Evolutionary conservation across 78 protist species (phyloP), one percentile per base, ranked within the genome.

Genomic region (Abeoforma whisleri): DNA sequence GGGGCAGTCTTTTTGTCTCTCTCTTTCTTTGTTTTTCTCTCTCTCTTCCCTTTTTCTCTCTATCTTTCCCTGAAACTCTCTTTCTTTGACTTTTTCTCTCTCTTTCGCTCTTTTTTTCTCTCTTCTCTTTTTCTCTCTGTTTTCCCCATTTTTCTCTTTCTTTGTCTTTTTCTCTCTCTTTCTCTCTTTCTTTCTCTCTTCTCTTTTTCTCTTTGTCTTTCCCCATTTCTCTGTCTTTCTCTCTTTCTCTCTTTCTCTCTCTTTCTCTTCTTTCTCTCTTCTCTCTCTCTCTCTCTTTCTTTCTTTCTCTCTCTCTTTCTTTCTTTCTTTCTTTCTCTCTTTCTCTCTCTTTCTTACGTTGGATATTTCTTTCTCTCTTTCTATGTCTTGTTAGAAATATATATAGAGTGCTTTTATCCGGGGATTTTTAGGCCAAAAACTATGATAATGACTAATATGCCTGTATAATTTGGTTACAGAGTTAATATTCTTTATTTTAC

Each of bases 261-360:
- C 25, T 25, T 62, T 25, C 25, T 62, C 25, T 62, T 25, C 70
- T 62, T 25, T 62, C 35, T 62, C 25, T 25, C 25, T 25, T 62
- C 35, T 62, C 25, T 25, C 70, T 62, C 35, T 62, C 35, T 62
- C 25, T 62, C 35, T 62, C 35, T 25, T 62, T 62, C 25, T 25
- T 25, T 25, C 70, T n/a, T 25, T 25, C 70, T 25, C 70, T 25
- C 70, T n/a, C 70, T n/a, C 70, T 25, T n/a, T 25, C 25, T 25
- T 62, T 62, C 70, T 62, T 25, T 62, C 70, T 62, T 25, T 62
- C 70, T 62, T 25, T 62, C 70, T 62, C 70, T 62, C 70, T 62
- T 25, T 62, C 70, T 62, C 70, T 62, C 70, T 62, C 25, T 62
- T 62, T 62, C 70, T 62, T 62, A 62, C 70, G n/a, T n/a, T n/a